These are phyloP conservation scores for Setomelanomma holmii DNA, from an alignment of 2,329 filamentous ascomycete species.

Conservation along the genomic window DNA sequence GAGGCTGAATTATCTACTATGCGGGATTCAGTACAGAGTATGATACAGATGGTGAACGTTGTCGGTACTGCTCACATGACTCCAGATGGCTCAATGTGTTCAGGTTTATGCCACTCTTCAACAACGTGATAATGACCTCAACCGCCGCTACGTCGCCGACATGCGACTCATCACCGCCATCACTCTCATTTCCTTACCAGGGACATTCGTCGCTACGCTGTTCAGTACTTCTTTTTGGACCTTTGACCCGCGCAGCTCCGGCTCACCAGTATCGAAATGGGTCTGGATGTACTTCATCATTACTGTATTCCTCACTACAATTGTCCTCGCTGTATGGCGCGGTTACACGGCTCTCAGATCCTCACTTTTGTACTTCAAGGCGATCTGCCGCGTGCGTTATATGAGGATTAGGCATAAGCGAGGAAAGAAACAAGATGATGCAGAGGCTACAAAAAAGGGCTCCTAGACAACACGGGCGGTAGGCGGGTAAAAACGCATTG, in stretches of 20 bases:
- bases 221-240: slow-evolving; percentile 9
- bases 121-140: slow-evolving; percentile 26
- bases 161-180: slow-evolving; percentile 32
- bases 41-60: background rate
- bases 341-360: background rate
- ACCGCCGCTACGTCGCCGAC: slow-evolving; percentile 24
- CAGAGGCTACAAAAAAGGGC: background rate
- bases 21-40: background rate
- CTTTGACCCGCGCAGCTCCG: background rate
- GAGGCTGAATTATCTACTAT: too few relatives aligned
- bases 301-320: background rate
- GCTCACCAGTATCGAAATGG: background rate
- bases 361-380: background rate
- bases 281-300: background rate
- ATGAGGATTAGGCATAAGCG: too few relatives aligned
- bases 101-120: slow-evolving; percentile 27
- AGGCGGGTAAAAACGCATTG: too few relatives aligned
- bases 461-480: too few relatives aligned
- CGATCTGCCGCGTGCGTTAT: background rate
- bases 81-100: background rate
- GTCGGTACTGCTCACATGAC: background rate
- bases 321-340: background rate
- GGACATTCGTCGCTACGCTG: slow-evolving; percentile 25
- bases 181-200: slow-evolving; percentile 26
- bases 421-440: background rate